Conservation (phyloP, 257 asterid species). For the Solanum pinnatisectum region DNA sequence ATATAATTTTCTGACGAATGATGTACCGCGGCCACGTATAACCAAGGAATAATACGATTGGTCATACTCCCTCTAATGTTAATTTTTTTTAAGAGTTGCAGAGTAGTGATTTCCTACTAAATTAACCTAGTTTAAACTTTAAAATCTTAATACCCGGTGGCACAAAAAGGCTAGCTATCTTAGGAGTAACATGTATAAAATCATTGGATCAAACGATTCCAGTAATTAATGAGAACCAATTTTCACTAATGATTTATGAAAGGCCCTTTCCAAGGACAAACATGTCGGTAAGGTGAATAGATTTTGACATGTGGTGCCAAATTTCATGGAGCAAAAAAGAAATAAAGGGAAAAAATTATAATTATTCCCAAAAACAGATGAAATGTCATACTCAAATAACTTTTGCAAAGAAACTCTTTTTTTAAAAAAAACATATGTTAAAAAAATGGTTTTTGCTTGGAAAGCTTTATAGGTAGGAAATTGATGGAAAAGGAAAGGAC, state of each 20-base stretch:
- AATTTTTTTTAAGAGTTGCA: not conserved
- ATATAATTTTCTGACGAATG: no score
- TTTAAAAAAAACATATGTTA: not conserved
- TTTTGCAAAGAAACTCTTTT: not conserved
- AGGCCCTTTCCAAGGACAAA: not conserved
- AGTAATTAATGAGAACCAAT: not conserved
- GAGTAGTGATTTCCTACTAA: not conserved
- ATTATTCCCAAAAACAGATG: not conserved
- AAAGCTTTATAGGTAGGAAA: conserved; percentile 34
- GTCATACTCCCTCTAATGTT: not conserved
- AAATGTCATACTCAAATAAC: conserved; percentile 9
- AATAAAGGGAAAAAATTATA: not conserved
- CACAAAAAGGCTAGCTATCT: not conserved
- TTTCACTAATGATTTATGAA: not conserved
- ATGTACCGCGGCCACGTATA: no score
- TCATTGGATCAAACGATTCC: not conserved
- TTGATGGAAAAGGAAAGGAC: conserved; percentile 26
- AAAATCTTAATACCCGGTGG: not conserved
- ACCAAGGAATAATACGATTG: no score
- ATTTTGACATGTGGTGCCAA: not conserved
- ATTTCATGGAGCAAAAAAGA: not conserved
- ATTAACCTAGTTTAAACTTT: not conserved
- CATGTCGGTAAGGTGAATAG: not conserved
- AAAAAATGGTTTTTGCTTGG: not conserved
- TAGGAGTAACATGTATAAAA: not conserved